Evolutionary conservation across 306 rosid genomes (phyloP), one percentile per base, ranked within the genome.

Genomic region (Malus orientalis): DNA sequence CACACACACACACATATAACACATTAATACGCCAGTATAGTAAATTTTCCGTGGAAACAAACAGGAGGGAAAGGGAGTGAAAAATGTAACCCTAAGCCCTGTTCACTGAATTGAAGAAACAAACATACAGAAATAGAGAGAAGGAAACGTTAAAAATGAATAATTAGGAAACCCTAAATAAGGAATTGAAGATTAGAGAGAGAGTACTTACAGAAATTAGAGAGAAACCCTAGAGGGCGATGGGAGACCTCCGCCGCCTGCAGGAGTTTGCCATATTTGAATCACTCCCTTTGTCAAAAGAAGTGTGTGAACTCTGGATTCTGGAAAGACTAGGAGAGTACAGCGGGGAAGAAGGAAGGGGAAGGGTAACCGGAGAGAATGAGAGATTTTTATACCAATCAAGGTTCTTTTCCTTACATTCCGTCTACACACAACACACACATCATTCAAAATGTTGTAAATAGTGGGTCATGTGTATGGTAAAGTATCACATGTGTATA

Each of bases 201-300:
- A 27, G 10, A n/a, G 30, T 5, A 74, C 77, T 60, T 44, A 74
- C 77, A 30, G 32, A 33, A 74, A 61, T 38, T 11, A 20, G 77
- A 61, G 42, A 74, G 19, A 74, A 74, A 60, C 44, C 77, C 77
- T 74, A 74, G 77, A 74, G 30, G 30, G 77, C 44, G 42, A 14
- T 23, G 38, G n/a, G 40, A 36, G 66, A 51, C 45, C 44, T 13
- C 68, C 59, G 38, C 11, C 36, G 33, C 5, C 18, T 40, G 5
- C 27, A 55, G 13, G 20, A 47, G 44, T 19, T 20, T 6, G 38
- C 36, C 67, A 73, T 73, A 25, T 38, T 16, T 10, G 67, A 58
- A 73, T 44, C 22, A 36, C 36, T 2, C 67, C 38, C 42, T 29
- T 30, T 23, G 51, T 33, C 66, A 33, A 71, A 36, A 4, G 3